A percentile compares a stretch with the other conserved stretches of the same genome.
Evolutionary conservation across 768 basidiomycete species (phyloP).

Genomic region (Daedaleopsis nitida): DNA sequence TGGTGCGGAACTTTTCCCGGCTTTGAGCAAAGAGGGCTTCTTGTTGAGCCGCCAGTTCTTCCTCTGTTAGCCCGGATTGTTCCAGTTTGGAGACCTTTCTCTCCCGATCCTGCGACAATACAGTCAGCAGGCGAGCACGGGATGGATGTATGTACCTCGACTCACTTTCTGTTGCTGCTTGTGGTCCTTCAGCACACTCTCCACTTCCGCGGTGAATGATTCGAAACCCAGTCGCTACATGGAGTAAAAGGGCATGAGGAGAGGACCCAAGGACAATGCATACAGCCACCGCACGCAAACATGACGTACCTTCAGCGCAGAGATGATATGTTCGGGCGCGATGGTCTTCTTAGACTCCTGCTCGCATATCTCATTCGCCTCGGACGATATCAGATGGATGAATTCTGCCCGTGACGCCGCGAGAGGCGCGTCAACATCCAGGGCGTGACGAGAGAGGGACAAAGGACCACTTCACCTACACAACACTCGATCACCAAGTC

Average conservation of each 20-base stretch:
- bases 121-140: background rate
- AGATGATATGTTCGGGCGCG: slow-evolving; percentile 94
- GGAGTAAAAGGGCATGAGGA: background rate
- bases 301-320: slow-evolving; percentile 76
- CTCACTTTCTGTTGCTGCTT: slow-evolving; percentile 92
- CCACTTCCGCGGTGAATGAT: slow-evolving; percentile 84
- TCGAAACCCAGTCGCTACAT: slow-evolving; percentile 89
- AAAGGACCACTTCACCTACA: slow-evolving; percentile 78
- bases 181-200: slow-evolving; percentile 93
- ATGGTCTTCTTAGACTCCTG: slow-evolving; percentile 99
- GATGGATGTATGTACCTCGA: slow-evolving; percentile 2
- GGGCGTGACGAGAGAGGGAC: background rate
- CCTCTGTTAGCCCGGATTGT: slow-evolving; percentile 86
- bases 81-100: slow-evolving; percentile 91
- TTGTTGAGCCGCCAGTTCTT: slow-evolving; percentile 85
- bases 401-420: slow-evolving; percentile 67
- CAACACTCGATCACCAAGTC: slow-evolving; percentile 98
- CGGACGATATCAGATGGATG: slow-evolving; percentile 94
- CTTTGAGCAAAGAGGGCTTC: slow-evolving; percentile 93
- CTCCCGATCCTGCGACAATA: slow-evolving; percentile 69
- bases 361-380: slow-evolving; percentile 98
- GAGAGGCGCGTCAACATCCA: slow-evolving; percentile 12
- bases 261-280: background rate
- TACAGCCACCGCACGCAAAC: background rate
- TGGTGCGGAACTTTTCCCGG: slow-evolving; percentile 74